Percentiles rank a stretch among this genome's conserved stretches.
Conservation (phyloP, 2,329 filamentous ascomycete species). For the Penicillium sclerotiorum region DNA sequence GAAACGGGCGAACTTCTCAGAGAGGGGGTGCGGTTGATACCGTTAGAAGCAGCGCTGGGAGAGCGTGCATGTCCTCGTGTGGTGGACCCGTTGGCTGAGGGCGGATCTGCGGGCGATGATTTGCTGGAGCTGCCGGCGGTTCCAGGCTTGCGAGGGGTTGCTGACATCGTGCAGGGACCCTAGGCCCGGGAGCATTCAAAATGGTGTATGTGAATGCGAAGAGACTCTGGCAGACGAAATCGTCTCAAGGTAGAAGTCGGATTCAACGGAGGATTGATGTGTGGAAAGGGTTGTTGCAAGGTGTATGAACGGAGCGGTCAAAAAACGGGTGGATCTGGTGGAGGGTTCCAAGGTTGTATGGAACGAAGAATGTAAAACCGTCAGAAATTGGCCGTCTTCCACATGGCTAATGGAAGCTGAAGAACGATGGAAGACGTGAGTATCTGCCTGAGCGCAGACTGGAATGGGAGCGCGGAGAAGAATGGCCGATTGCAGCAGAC, state of each 20-base stretch:
- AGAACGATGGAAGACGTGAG: slow-evolving; percentile 20
- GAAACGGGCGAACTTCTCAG: slow-evolving; percentile 65
- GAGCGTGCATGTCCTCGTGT: slow-evolving; percentile 49
- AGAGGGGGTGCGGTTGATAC: slow-evolving; percentile 65
- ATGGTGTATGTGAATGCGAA: slow-evolving; percentile 16
- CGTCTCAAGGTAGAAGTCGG: no score
- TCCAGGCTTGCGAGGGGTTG: slow-evolving; percentile 47
- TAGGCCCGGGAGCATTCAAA: slow-evolving; percentile 13
- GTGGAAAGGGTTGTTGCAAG: slow-evolving; percentile 10
- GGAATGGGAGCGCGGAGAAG: slow-evolving; percentile 20
- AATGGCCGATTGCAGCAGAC: slow-evolving; percentile 21
- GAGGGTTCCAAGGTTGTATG: slow-evolving; percentile 20
- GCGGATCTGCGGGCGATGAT: slow-evolving; percentile 33
- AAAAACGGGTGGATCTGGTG: slow-evolving; percentile 27
- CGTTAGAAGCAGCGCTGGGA: slow-evolving; percentile 51
- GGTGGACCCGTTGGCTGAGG: slow-evolving; percentile 37
- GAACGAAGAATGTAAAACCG: slow-evolving; percentile 20
- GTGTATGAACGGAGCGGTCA: slow-evolving; percentile 27
- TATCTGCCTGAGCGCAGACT: slow-evolving; percentile 11
- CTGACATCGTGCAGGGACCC: slow-evolving; percentile 42
- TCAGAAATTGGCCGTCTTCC: slow-evolving; percentile 27
- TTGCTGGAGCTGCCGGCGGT: slow-evolving; percentile 37
- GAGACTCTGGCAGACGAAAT: slow-evolving; percentile 1
- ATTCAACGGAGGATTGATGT: neutral
- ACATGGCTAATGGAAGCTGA: slow-evolving; percentile 25